Evolutionary conservation across 139 green algal species (phyloP).

Genomic region (Ulvella scutata): DNA sequence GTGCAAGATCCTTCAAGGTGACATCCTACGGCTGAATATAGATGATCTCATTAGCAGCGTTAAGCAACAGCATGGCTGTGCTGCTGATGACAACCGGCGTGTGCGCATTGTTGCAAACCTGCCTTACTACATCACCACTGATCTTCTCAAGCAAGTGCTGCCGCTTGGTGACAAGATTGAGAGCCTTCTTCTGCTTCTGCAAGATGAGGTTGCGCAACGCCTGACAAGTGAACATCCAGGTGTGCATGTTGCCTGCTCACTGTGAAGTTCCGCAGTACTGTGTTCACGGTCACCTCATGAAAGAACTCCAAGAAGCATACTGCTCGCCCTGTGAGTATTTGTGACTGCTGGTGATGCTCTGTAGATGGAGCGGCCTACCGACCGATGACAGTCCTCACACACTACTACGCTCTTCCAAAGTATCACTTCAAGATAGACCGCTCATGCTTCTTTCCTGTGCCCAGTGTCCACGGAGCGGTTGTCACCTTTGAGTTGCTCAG

Average conservation of each 20-base stretch:
- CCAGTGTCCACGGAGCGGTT: slow-evolving; percentile 68
- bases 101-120: slow-evolving; percentile 87
- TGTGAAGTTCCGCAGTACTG: no score
- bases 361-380: slow-evolving; percentile 32
- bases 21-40: slow-evolving; percentile 47
- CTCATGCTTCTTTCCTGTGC: slow-evolving; percentile 48
- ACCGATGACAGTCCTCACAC: slow-evolving; percentile 58
- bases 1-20: slow-evolving; percentile 32
- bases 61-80: slow-evolving; percentile 3
- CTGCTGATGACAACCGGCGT: not conserved
- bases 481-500: slow-evolving; percentile 52
- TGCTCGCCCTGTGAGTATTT: no score
- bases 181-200: slow-evolving; percentile 5
- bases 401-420: slow-evolving; percentile 50
- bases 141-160: slow-evolving; percentile 63
- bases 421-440: slow-evolving; percentile 31
- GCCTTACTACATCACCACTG: slow-evolving; percentile 95
- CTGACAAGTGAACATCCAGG: slow-evolving; percentile 22
- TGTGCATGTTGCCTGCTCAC: no score
- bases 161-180: slow-evolving; percentile 43
- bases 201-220: slow-evolving; percentile 59
- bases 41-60: slow-evolving; percentile 17
- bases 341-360: no score
- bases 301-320: no score
- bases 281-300: no score